Base-by-base conservation (phyloP, 345 rosid genomes). In the Sisymbrium irio region DNA sequence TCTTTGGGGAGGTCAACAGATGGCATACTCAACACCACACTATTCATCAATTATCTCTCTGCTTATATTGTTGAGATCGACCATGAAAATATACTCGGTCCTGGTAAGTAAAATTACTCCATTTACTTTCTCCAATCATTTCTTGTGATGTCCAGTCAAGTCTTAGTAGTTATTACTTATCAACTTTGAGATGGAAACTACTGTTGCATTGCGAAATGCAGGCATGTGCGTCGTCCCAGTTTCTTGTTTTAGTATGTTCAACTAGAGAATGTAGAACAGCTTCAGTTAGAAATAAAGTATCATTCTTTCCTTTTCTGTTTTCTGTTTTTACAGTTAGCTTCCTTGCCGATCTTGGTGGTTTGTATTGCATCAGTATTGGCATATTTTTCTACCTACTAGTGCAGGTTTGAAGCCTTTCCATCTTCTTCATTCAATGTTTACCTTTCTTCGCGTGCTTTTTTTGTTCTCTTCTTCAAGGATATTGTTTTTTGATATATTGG, bases 311-410 rank as follows among this genome's bases (percentile, higher is more conserved):
- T 33, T 44, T 49, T 33, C 62, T 53, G 73, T 58, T 74, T 25
- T 63, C 72, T 54, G 15, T 64, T 39, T 27, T 71, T 83, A 88
- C 91, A 95, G 99, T 95, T 81, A 85, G 93, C 86, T 92, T 95
- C 87, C 91, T 95, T 57, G 99, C 99, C 0, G 97, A 95, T 77
- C 97, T 95, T 80, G 99, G 99, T 78, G 99, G 99, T 71, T 82
- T 95, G 55, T 95, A 86, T 80, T 95, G 99, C 88, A 81, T 95
- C 77, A 92, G 97, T 68, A 82, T 95, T 73, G 90, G 91, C 75
- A 85, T 95, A 75, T 95, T 95, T 83, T 88, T 90, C 86, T 95
- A 84, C 86, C 69, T 88, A 56, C 80, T 92, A 78, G 97, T 88
- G 77, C 99, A 95, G 81, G 99, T 95, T 82, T 66, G 75, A 58